These are phyloP conservation scores for Antarctomyces pellizariae DNA, from an alignment of 495 filamentous ascomycete species.

Conservation along the genomic window DNA sequence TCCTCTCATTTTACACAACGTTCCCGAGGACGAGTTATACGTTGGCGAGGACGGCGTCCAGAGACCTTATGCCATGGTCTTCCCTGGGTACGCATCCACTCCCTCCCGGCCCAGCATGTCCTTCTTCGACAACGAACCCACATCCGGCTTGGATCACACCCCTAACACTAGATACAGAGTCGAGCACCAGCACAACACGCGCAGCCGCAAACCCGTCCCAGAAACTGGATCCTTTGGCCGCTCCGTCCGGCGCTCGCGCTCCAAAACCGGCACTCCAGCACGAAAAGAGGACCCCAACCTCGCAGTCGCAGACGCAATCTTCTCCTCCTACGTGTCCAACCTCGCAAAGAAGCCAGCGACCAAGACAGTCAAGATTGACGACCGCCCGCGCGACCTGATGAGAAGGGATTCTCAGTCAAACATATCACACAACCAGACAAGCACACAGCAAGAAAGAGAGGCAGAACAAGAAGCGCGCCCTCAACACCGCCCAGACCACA, in stretches of 20 bases:
- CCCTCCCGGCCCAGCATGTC: conserved; percentile 2
- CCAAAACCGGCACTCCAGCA: conserved; percentile 25
- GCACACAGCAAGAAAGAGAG: no score
- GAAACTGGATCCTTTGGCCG: conserved; percentile 33
- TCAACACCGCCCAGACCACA: conserved; percentile 20
- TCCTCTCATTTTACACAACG: conserved; percentile 32
- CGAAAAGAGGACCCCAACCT: conserved; percentile 30
- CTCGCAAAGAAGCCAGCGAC: no score
- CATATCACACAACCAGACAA: no score
- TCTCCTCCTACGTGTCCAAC: conserved; percentile 9
- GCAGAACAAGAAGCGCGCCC: no score
- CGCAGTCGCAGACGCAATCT: conserved; percentile 25
- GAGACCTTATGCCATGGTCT: conserved; percentile 31
- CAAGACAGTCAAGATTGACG: no score
- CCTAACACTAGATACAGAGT: conserved; percentile 8
- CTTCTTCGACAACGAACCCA: conserved; percentile 1
- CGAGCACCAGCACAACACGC: conserved; percentile 12
- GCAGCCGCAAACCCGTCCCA: conserved; percentile 16
- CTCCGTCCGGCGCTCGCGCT: conserved; percentile 27
- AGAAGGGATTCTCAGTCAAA: no score
- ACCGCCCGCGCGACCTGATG: no score
- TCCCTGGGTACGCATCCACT: conserved; percentile 21
- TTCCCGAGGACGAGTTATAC: conserved; percentile 33
- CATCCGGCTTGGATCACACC: conserved; percentile 4
- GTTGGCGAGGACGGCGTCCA: conserved; percentile 29